Conservation (phyloP, 129 eudicot genomes). For the Pulicaria dysenterica region DNA sequence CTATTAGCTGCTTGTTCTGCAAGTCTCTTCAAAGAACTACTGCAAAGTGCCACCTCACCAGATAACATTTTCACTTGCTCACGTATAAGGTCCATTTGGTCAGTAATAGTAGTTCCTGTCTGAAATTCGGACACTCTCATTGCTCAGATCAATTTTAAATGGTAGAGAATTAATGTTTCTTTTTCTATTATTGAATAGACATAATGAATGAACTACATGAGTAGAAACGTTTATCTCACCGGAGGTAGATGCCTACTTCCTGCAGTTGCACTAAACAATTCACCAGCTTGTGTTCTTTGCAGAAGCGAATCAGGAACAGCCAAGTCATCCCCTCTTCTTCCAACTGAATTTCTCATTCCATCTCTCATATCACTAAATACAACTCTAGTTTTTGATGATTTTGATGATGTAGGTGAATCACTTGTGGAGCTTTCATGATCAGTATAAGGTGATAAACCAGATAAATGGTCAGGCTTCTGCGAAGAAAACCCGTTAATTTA, state of each 20-base stretch:
- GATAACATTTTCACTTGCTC: conserved; percentile 89
- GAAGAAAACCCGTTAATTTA: not conserved
- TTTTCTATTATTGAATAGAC: not conserved
- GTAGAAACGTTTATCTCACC: conserved; percentile 40
- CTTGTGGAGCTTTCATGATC: conserved; percentile 65
- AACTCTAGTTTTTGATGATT: conserved; percentile 57
- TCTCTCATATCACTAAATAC: conserved; percentile 55
- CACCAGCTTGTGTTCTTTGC: conserved; percentile 77
- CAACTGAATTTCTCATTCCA: conserved; percentile 55
- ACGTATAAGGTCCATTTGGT: conserved; percentile 76
- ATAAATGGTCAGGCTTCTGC: conserved; percentile 67
- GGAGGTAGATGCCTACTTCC: conserved; percentile 61
- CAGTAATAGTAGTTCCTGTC: conserved; percentile 76
- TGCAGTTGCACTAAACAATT: conserved; percentile 59
- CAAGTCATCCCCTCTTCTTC: conserved; percentile 55
- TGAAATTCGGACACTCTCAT: conserved; percentile 29
- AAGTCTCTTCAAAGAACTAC: conserved; percentile 75
- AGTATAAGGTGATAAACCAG: conserved; percentile 46
- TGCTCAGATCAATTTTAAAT: conserved; percentile 19
- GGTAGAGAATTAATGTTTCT: not conserved
- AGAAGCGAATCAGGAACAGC: conserved; percentile 45
- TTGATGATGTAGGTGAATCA: conserved; percentile 78
- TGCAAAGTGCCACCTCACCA: conserved; percentile 80
- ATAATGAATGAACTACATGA: not conserved
- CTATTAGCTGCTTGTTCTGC: conserved; percentile 66